Percentiles rank a stretch among this genome's conserved stretches.
Conservation (phyloP, 73 alveolate genomes). For the Paraurostyla sp. region DNA sequence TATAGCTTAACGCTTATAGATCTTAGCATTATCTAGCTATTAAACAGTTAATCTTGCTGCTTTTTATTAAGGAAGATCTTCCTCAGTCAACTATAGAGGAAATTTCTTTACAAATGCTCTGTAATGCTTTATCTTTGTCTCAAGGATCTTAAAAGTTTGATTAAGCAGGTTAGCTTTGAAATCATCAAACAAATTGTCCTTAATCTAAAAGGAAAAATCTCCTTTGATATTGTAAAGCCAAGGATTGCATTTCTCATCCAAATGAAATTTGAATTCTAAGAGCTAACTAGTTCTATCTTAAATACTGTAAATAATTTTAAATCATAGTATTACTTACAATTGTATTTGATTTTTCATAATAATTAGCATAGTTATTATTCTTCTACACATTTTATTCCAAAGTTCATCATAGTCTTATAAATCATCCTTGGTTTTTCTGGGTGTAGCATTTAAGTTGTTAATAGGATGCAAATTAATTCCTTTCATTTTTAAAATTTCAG, state of each 20-base stretch:
- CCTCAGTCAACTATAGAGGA: neutral
- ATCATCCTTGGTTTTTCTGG: too few species aligned
- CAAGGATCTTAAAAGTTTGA: slow-evolving; percentile 3
- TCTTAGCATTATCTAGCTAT: slow-evolving; percentile 3
- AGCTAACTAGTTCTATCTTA: slow-evolving; percentile 36
- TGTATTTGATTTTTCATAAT: neutral
- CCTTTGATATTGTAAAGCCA: slow-evolving; percentile 1
- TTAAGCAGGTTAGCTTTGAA: neutral
- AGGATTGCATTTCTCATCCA: neutral
- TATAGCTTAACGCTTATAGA: neutral
- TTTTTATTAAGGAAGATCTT: neutral
- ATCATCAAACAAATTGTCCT: slow-evolving; percentile 34
- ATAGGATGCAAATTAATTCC: neutral
- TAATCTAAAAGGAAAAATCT: neutral
- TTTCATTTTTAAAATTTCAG: neutral
- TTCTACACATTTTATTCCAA: slow-evolving; percentile 37
- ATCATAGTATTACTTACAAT: neutral
- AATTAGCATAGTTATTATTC: neutral
- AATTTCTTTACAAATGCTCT: neutral
- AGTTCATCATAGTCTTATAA: slow-evolving; percentile 17
- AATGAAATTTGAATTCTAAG: slow-evolving; percentile 16
- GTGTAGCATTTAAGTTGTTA: neutral
- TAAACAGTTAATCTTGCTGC: neutral
- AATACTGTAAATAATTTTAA: neutral
- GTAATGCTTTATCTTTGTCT: neutral